Evolutionary conservation across 345 rosid species (phyloP), one percentile per base, ranked within the genome.

Genomic region (Citrus inodora): DNA sequence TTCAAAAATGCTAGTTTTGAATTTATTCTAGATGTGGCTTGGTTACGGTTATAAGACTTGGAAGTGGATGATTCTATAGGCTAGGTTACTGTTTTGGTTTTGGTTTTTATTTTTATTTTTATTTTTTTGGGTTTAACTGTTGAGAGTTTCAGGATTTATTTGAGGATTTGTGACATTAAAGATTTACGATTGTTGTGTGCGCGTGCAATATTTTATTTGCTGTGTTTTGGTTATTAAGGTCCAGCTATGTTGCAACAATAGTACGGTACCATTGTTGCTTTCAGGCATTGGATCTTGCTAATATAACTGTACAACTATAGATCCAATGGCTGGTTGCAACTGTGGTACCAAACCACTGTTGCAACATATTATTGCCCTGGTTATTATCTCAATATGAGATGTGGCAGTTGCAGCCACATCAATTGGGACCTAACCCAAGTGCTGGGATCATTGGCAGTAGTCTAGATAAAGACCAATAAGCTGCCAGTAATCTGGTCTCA

Each of bases 141-240:
- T 48, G 59, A 64, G 78, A 75, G 71, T 51, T 76, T 55, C 27
- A 37, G 64, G 38, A 76, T 37, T 38, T 55, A 35, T 51, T 76
- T 35, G 58, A 56, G 53, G 66, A 67, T 67, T 66, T 51, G 21
- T 38, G 55, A 37, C 66, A 35, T 67, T 37, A 33, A 55, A 56
- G 73, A 35, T 24, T 66, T 65, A 53, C 17, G 7, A 6, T 27
- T 70, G 32, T 27, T 27, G 33, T 66, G 19, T 37, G 30, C 5
- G 3, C 19, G 11, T 24, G 11, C 24, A 1, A 9, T 33, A 51
- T 2, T 27, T 4, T 74, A 27, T 38, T 19, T 53, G 14, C 4
- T 9, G 3, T 53, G 74, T 9, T 71, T 68, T 40, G 68, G 27
- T 21, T 30, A 13, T 46, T 13, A 13, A 1, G 33, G 0, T 32